Evolutionary conservation across 208 protist genomes (phyloP).

Genomic region (Kentomonas sorsogonicus): DNA sequence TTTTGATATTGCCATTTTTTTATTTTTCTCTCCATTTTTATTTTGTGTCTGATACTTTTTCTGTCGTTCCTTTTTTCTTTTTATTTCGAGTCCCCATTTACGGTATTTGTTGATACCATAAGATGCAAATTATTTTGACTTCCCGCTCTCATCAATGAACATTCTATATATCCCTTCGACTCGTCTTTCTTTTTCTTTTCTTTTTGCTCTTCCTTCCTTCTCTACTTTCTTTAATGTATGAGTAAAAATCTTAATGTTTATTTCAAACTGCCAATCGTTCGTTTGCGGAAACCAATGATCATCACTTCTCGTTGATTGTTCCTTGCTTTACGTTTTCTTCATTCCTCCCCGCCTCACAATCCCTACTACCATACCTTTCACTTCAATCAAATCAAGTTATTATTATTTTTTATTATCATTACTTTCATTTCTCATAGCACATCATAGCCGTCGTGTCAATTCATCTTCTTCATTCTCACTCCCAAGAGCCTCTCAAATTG

Average conservation of each 20-base stretch:
- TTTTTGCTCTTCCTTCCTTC: background rate
- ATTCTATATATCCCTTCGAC: too few relatives aligned
- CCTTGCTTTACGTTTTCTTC: conserved; percentile 11
- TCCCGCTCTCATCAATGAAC: too few relatives aligned
- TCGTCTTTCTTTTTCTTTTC: too few relatives aligned
- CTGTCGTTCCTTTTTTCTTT: background rate
- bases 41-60: background rate
- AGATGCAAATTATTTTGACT: background rate
- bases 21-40: background rate
- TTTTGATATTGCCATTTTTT: background rate
- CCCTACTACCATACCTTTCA: too few relatives aligned
- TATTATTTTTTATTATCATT: too few relatives aligned
- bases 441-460: too few relatives aligned
- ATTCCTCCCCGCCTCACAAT: background rate
- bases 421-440: too few relatives aligned
- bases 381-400: too few relatives aligned
- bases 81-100: background rate
- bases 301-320: too few relatives aligned
- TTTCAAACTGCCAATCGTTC: conserved; percentile 3
- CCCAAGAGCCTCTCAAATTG: conserved; percentile 4
- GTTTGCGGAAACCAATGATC: too few relatives aligned
- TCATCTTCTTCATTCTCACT: background rate
- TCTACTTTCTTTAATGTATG: background rate
- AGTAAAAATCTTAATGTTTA: conserved; percentile 1
- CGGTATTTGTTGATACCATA: too few relatives aligned